Evolutionary conservation across 306 rosid genomes (phyloP).

Genomic region (Crataegus laevigata): DNA sequence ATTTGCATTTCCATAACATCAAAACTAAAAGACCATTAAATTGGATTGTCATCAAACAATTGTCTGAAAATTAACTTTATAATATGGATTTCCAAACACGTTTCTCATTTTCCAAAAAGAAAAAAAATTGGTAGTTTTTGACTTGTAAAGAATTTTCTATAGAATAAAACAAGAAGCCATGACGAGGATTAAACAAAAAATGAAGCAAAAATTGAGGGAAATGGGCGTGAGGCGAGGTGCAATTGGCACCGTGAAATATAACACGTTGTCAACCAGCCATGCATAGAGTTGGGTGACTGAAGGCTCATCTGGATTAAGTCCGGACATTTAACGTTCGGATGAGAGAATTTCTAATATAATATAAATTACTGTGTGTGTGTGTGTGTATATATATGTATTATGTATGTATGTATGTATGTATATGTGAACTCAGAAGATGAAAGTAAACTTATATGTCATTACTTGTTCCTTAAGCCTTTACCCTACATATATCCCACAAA

Average conservation of each 20-base stretch:
- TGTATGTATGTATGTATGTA: too few species aligned
- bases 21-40: neutral
- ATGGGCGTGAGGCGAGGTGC: too few species aligned
- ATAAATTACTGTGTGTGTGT: too few species aligned
- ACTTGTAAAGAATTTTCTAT: too few species aligned
- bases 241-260: too few species aligned
- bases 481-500: neutral
- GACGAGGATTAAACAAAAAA: too few species aligned
- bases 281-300: neutral
- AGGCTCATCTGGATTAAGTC: neutral
- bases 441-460: neutral
- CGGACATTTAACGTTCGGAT: neutral
- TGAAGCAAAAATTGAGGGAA: too few species aligned
- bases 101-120: neutral
- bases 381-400: too few species aligned
- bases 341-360: too few species aligned
- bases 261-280: neutral
- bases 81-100: neutral
- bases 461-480: neutral
- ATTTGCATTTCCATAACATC: neutral
- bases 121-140: neutral
- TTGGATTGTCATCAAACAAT: neutral
- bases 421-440: neutral
- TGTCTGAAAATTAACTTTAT: neutral
- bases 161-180: too few species aligned